Conservation (phyloP, 2,329 filamentous ascomycete genomes). For the Berkeleyomyces basicola region DNA sequence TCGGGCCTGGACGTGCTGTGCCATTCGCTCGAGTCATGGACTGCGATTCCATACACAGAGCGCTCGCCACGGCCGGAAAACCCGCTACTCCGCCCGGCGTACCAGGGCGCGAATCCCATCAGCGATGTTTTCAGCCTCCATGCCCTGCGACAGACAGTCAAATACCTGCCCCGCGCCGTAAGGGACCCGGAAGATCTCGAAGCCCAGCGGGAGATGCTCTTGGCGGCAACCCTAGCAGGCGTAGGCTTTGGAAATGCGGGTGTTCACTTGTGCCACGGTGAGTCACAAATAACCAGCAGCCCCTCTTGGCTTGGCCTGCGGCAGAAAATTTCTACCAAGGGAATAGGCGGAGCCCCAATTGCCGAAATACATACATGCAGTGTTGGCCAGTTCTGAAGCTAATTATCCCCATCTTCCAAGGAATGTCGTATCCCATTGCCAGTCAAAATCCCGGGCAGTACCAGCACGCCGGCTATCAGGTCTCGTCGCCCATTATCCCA, state of each 20-base stretch:
- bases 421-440: conserved; percentile 96
- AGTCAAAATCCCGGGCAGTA: conserved; percentile 79
- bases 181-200: conserved; percentile 79
- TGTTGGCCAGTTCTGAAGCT: neutral
- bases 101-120: conserved; percentile 95
- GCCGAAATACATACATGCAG: neutral
- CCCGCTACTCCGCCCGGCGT: conserved; percentile 79
- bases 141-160: conserved; percentile 66
- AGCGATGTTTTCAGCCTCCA: conserved; percentile 91
- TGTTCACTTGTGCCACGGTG: conserved; percentile 59
- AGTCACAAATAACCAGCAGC: conserved; percentile 16
- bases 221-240: conserved; percentile 83
- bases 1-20: conserved; percentile 91
- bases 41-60: conserved; percentile 85
- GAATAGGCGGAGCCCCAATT: no score
- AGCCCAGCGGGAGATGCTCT: conserved; percentile 87
- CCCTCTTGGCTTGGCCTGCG: neutral
- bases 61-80: conserved; percentile 71
- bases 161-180: conserved; percentile 81
- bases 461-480: conserved; percentile 71
- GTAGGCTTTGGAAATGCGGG: conserved; percentile 97
- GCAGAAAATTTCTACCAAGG: no score
- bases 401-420: conserved; percentile 20
- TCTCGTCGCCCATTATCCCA: conserved; percentile 66
- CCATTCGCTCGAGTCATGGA: conserved; percentile 92